These are phyloP conservation scores for Sporothrix curviconia DNA, from an alignment of 2,329 filamentous ascomycete species.

Conservation along the genomic window DNA sequence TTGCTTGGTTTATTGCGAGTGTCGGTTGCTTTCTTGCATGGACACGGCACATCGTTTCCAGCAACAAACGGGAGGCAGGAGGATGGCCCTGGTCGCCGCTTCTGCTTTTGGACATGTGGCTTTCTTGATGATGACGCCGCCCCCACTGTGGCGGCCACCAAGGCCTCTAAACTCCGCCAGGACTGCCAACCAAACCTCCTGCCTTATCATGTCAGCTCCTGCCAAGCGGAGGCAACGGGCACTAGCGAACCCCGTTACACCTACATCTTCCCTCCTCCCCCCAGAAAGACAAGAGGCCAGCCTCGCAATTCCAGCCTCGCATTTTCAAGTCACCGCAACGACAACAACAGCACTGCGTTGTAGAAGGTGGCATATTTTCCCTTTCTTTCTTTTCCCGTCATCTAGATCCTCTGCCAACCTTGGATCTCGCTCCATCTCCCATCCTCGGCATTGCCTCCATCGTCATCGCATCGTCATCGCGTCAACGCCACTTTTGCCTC, in stretches of 20 bases:
- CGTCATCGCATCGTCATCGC: background rate
- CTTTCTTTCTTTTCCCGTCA: too few species aligned
- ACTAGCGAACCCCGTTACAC: too few species aligned
- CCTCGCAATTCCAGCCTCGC: too few species aligned
- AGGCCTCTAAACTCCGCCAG: background rate
- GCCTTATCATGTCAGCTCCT: constrained; percentile 8
- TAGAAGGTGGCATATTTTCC: too few species aligned
- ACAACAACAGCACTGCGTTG: background rate
- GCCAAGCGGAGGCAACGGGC: background rate
- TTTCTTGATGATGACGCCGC: background rate
- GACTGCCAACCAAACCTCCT: background rate
- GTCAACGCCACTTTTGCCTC: background rate
- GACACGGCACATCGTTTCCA: background rate
- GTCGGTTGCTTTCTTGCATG: background rate
- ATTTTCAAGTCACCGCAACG: background rate
- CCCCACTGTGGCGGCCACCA: too few species aligned
- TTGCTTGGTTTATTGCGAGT: background rate
- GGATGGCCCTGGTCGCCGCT: background rate
- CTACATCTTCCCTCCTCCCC: background rate
- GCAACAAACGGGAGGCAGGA: background rate
- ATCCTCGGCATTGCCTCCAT: too few species aligned
- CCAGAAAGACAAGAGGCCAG: background rate
- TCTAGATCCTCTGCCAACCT: too few species aligned
- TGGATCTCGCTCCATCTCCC: background rate
- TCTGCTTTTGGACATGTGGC: constrained; percentile 1